Base-by-base conservation (phyloP, 225 moss, liverwort and hornwort species). In the Climacium dendroides region DNA sequence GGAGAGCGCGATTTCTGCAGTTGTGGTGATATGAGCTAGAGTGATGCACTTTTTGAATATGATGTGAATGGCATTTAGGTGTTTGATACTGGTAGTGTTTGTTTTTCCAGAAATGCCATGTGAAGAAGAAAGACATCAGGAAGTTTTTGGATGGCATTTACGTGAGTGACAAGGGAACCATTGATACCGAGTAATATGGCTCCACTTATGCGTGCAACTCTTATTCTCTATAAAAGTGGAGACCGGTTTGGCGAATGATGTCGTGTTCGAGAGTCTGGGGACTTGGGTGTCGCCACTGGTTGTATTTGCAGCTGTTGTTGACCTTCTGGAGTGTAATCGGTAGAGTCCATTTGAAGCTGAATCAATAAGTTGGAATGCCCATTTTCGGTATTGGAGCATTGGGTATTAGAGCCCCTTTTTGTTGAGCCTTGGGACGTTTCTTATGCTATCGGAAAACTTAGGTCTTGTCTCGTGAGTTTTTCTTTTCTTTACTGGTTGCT, bases 111-210 rank as follows among this genome's bases (percentile, higher is more conserved):
- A 95, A 95, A 89, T 97, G 96, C 80, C 95, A 94, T 54, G 95
- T 96, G 15, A 96, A 96, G 91, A 96, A 96, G 85, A 96, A 96
- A 48, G 95, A 96, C 54, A 96, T 96, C 81, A 63, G 95, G 85
- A 96, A 94, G 90, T 94, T 94, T 90, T 83, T 94, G 89, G 94
- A 94, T 67, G 95, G 95, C 80, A 93, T 95, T 47, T 93, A 95
- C 73, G 95, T 95, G 72, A 95, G 95, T 22, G 96, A 96, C 91
- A 96, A 93, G 90, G 96, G 91, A 86, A 93, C 92, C 73, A 97
- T 97, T 11, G 79, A 71, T 2, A 90, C 67, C 2, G 96, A 97
- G 61, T 92, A 78, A 87, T 39, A 70, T 18, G 82, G 58, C 70
- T 29, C 50, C 47, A 65, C 39, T 81, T 64, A 52, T n/a, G 60